Evolutionary conservation across 805 yeast species (phyloP), one percentile per base, ranked within the genome.

Genomic region (Yueomyces sinensis): DNA sequence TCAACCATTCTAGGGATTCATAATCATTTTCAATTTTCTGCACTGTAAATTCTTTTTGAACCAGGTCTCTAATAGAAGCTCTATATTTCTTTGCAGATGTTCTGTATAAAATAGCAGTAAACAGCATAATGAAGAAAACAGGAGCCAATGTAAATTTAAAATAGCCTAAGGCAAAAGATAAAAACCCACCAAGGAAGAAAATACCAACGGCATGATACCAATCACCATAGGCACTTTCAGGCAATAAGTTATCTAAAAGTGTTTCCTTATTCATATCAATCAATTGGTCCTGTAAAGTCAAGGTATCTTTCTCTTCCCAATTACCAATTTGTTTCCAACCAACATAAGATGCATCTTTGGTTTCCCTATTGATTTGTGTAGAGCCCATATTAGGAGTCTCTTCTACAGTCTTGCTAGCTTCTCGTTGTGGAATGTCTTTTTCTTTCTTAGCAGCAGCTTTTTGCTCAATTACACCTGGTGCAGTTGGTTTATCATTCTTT

Each of bases 291-390:
- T 78, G 82, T 11, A 57, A 56, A 7, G 72, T 74, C 44, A 82
- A 61, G 2, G 62, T 60, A 53, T 80, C 87, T 29, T 70, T 68
- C 38, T 74, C 74, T 50, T 76, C 82, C 79, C 84, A 89, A 15
- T 84, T 82, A 9, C 91, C 89, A 34, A 82, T 86, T 56, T 87
- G 95, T 53, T 79, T 82, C 97, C 97, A 89, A 24, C 97, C 97
- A 33, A 82, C 72, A 49, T 71, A 80, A 3, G 89, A 72, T 19
- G 82, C 80, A 36, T 67, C 48, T 16, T 36, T 44, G 17, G 33
- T 35, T 27, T 42, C 39, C 36, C 58, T 49, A 3, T 14, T 29
- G 6, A 33, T 31, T 13, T 35, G 30, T 6, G 34, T 47, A 14
- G 32, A 31, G 23, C 46, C 45, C n/a, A 45, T 40, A 20, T 43